Evolutionary conservation across 2,329 filamentous ascomycete species (phyloP).

Genomic region (Dothideomycetidae sp.): DNA sequence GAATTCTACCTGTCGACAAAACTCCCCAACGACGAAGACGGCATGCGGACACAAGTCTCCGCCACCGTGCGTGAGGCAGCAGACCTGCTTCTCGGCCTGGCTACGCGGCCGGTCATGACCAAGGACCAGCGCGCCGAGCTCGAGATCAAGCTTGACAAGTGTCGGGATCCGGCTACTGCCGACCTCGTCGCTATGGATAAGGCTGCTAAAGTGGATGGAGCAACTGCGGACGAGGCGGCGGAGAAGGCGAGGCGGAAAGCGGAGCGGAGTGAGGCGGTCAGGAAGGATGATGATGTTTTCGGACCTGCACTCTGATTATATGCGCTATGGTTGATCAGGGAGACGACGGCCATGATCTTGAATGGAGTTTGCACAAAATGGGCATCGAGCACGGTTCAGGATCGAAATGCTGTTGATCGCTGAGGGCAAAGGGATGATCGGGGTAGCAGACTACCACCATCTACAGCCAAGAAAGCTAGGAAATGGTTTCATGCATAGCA

Average conservation of each 20-base stretch:
- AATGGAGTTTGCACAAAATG: too few relatives aligned
- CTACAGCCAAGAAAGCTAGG: too few relatives aligned
- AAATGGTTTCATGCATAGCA: too few relatives aligned
- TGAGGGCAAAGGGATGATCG: too few relatives aligned
- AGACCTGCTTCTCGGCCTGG: conserved; percentile 22
- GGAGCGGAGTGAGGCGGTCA: conserved; percentile 22
- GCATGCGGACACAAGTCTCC: conserved; percentile 22
- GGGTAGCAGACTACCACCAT: too few relatives aligned
- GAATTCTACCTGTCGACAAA: conserved; percentile 34
- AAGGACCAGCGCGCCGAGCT: conserved; percentile 27
- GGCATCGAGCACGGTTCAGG: too few relatives aligned
- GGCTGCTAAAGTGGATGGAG: conserved; percentile 36
- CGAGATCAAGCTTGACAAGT: conserved; percentile 38
- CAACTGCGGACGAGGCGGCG: conserved; percentile 21
- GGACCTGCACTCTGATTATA: conserved; percentile 16
- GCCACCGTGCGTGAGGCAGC: conserved; percentile 27
- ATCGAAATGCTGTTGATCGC: too few relatives aligned
- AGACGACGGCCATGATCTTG: too few relatives aligned
- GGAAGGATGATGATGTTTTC: conserved; percentile 29
- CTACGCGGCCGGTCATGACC: conserved; percentile 16
- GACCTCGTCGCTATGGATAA: conserved; percentile 55
- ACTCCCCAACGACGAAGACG: conserved; percentile 19
- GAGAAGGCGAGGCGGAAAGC: conserved; percentile 28
- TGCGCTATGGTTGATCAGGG: too few relatives aligned
- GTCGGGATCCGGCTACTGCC: conserved; percentile 7